phyloP scores from a whole-genome alignment of 257 asterid genomes.

The Asclepias syriaca region DNA sequence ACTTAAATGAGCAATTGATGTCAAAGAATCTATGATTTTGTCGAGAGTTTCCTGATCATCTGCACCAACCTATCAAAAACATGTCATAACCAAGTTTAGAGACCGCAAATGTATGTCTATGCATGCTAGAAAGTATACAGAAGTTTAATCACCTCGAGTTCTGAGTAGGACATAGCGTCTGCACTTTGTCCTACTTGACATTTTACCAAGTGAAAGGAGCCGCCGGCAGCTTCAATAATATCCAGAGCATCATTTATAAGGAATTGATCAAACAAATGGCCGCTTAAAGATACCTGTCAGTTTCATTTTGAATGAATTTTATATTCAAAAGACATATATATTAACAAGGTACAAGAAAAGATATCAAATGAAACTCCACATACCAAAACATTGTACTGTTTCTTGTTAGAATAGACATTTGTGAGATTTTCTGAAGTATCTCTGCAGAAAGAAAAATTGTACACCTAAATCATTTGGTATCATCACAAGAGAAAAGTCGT shows the following conservation, averaged over 20 bases:
- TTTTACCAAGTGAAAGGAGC: constrained; percentile 89
- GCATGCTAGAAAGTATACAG: neutral
- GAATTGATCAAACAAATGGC: constrained; percentile 90
- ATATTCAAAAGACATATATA: neutral
- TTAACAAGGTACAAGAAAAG: neutral
- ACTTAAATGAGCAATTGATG: constrained; percentile 57
- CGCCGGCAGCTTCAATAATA: constrained; percentile 94
- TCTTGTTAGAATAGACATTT: constrained; percentile 39
- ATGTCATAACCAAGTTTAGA: constrained; percentile 7
- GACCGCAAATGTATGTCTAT: no score
- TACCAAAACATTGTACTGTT: constrained; percentile 72
- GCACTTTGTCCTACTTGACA: constrained; percentile 91
- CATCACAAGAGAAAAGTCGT: neutral
- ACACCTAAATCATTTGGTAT: neutral
- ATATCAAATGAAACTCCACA: neutral
- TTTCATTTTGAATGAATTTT: constrained; percentile 17
- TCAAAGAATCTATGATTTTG: constrained; percentile 65
- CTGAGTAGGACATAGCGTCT: constrained; percentile 66
- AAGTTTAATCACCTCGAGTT: constrained; percentile 62
- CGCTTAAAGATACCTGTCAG: constrained; percentile 78
- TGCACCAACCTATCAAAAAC: constrained; percentile 69
- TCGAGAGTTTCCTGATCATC: constrained; percentile 62
- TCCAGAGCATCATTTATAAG: constrained; percentile 91
- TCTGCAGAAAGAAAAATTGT: constrained; percentile 35
- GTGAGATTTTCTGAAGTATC: constrained; percentile 31